phyloP scores from a whole-genome alignment of 2,329 filamentous ascomycete genomes.

The Aspergillus persii region DNA sequence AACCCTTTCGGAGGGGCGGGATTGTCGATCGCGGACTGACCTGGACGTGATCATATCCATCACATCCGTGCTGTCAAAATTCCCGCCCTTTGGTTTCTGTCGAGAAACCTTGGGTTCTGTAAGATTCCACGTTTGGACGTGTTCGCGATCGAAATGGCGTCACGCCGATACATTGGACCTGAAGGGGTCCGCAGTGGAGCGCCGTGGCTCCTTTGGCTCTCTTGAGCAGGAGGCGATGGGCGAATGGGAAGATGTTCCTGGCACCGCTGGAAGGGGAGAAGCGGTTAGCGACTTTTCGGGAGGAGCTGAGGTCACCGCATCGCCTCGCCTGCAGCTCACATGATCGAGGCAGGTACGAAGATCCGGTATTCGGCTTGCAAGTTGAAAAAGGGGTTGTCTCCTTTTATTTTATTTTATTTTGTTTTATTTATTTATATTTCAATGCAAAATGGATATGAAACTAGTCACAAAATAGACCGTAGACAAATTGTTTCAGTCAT shows the following conservation, averaged over 20 bases:
- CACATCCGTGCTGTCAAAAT: neutral
- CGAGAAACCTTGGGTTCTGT: neutral
- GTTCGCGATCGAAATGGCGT: conserved; percentile 1
- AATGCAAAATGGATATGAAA: too few relatives aligned
- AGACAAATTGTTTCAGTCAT: too few relatives aligned
- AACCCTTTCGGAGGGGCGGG: neutral
- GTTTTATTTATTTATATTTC: neutral
- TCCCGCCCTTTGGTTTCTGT: neutral
- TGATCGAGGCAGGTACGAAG: conserved; percentile 8
- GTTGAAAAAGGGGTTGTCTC: neutral
- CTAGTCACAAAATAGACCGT: too few relatives aligned
- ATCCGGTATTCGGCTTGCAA: neutral
- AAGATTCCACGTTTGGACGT: conserved; percentile 3
- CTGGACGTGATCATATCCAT: neutral
- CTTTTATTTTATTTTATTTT: neutral
- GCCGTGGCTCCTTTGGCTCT: neutral
- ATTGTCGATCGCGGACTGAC: neutral
- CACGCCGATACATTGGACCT: conserved; percentile 3
- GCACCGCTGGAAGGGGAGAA: conserved; percentile 11
- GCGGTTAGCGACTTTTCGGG: neutral
- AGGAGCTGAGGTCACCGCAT: neutral
- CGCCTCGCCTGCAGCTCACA: conserved; percentile 19
- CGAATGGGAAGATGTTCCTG: conserved; percentile 13
- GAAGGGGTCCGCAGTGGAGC: conserved; percentile 9
- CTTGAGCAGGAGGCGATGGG: neutral